Evolutionary conservation across 352 stramenopile species (phyloP), one percentile per base, ranked within the genome.

Genomic region (Globisporangium takayamanum): DNA sequence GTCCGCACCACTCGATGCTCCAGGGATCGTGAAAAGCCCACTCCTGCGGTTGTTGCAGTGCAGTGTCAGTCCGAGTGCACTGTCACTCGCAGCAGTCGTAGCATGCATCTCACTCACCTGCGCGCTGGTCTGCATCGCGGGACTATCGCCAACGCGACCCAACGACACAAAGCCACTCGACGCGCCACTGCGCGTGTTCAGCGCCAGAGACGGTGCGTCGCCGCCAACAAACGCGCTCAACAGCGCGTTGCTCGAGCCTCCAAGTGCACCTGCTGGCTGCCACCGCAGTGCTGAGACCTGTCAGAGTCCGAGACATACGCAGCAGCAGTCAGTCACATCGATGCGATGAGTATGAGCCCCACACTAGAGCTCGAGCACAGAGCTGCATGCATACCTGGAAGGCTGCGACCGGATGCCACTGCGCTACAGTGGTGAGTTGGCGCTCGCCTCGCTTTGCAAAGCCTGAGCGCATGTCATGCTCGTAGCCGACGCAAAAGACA

Each of bases 261-360:
- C 22, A 30, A 37, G 41, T 46, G 42, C 25, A 16, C 54, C 36
- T 26, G 10, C 14, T 16, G 61, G 55, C 12, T 58, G 55, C 55
- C 61, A 67, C 16, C 57, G 48, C 28, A 67, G 15, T 2, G 49
- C 58, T 15, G 61, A 63, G 42, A 63, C 28, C 61, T 67, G 28
- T 14, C n/a, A 39, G 30, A 58, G 41, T 26, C 18, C 14, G 4
- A 14, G 26, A 39, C 36, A 58, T 3, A 6, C 44, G 4, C n/a
- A 47, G 18, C 11, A 47, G 39, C 3, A 45, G 16, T 14, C 14
- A 20, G 41, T 5, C 28, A 25, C 28, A 55, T 18, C 11, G 41
- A 18, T 6, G 4, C 20, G 41, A 18, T 4, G 14, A 7, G 41
- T 47, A 6, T 22, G 15, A 20, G 14, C 41, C 20, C 11, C 6